Percentiles rank a stretch among this genome's conserved stretches.
These are phyloP conservation scores for Millerozyma miso DNA, from an alignment of 805 yeast genomes.

Conservation along the genomic window DNA sequence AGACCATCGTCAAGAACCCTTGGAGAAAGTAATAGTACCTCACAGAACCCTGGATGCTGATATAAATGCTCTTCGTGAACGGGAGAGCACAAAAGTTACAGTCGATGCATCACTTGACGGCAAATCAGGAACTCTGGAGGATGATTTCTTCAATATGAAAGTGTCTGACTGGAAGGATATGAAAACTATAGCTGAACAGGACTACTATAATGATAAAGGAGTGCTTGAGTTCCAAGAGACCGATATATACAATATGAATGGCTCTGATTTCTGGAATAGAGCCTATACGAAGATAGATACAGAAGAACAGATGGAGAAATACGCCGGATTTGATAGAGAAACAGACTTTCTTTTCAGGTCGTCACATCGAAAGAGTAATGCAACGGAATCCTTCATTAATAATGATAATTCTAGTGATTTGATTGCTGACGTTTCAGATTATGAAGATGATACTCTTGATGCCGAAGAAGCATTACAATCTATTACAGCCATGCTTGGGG, in stretches of 20 bases:
- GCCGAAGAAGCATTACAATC: conserved; percentile 68
- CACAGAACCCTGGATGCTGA: background rate
- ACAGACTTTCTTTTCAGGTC: conserved; percentile 48
- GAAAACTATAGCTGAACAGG: conserved; percentile 73
- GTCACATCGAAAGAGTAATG: conserved; percentile 13
- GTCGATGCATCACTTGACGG: background rate
- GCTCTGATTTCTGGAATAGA: background rate
- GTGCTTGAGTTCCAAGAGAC: conserved; percentile 44
- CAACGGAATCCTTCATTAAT: conserved; percentile 17
- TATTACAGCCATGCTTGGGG: conserved; percentile 77
- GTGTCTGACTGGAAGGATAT: conserved; percentile 76
- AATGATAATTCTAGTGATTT: conserved; percentile 19
- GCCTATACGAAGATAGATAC: conserved; percentile 89
- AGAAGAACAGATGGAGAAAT: conserved; percentile 79
- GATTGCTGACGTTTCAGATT: conserved; percentile 22
- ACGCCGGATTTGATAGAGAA: conserved; percentile 45
- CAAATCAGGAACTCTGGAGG: conserved; percentile 10
- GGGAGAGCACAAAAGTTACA: background rate
- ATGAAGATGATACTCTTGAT: conserved; percentile 40
- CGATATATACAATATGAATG: conserved; percentile 34
- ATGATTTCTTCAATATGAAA: conserved; percentile 35
- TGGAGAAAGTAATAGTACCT: conserved; percentile 5
- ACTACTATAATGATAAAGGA: conserved; percentile 79
- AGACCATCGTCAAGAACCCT: conserved; percentile 1
- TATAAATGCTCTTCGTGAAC: background rate